phyloP scores from a whole-genome alignment of 1,284 basidiomycete genomes.

The Somion occarium region DNA sequence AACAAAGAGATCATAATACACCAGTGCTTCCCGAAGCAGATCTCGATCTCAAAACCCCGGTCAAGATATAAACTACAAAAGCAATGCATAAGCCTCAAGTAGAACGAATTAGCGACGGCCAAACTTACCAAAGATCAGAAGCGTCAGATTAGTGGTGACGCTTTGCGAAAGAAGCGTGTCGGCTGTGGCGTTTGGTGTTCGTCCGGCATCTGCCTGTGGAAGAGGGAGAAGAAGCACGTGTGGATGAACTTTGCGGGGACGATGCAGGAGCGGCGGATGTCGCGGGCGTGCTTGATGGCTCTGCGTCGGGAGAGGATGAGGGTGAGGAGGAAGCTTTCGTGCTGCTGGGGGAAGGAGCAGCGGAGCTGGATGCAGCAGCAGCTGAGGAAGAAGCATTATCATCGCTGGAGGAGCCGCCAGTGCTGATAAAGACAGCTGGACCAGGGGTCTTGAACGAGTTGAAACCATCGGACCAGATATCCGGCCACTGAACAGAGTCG shows the following conservation, averaged over 20 bases:
- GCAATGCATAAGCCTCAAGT: slow-evolving; percentile 4
- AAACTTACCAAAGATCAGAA: neutral
- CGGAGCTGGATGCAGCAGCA: slow-evolving; percentile 12
- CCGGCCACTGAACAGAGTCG: slow-evolving; percentile 20
- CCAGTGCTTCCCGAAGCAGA: slow-evolving; percentile 26
- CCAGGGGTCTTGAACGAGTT: slow-evolving; percentile 25
- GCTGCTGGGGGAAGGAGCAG: slow-evolving; percentile 8
- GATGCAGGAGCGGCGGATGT: slow-evolving; percentile 3
- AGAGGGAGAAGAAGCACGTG: slow-evolving; percentile 11
- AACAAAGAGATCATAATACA: slow-evolving; percentile 17
- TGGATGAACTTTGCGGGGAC: slow-evolving; percentile 9
- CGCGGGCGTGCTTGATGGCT: slow-evolving; percentile 6
- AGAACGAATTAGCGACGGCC: neutral
- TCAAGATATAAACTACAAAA: slow-evolving; percentile 2
- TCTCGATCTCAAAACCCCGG: slow-evolving; percentile 18
- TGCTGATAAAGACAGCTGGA: slow-evolving; percentile 18
- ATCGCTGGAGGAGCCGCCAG: slow-evolving; percentile 1
- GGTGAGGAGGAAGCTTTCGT: slow-evolving; percentile 2
- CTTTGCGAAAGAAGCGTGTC: slow-evolving; percentile 21
- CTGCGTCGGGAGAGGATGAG: slow-evolving; percentile 4
- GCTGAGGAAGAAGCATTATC: slow-evolving; percentile 7
- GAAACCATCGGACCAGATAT: slow-evolving; percentile 27
- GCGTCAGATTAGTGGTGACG: slow-evolving; percentile 19
- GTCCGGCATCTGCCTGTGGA: slow-evolving; percentile 19
- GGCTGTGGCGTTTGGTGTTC: slow-evolving; percentile 19